Conservation (phyloP, 2,329 filamentous ascomycete species). For the Aurifilum marmelostoma region DNA sequence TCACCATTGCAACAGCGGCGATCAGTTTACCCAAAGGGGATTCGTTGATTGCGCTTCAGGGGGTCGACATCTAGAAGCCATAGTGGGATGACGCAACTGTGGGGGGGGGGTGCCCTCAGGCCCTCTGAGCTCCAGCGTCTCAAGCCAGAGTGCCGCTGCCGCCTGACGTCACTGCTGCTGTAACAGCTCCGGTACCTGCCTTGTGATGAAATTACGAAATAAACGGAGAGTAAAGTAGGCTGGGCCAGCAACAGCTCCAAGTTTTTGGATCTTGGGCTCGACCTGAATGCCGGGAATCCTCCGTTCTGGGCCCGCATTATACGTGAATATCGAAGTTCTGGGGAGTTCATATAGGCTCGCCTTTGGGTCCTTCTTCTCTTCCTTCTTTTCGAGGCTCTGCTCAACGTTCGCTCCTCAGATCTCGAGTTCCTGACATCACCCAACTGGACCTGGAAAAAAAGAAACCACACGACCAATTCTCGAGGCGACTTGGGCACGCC, state of each 20-base stretch:
- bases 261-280: constrained; percentile 5
- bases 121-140: background rate
- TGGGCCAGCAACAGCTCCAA: constrained; percentile 1
- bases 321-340: too few species aligned
- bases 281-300: background rate
- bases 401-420: background rate
- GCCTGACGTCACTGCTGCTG: constrained; percentile 7
- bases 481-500: background rate
- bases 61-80: too few species aligned
- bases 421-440: background rate
- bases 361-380: background rate
- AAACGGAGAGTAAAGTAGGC: background rate
- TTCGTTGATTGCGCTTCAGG: background rate
- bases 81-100: constrained; percentile 15
- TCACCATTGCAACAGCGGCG: background rate
- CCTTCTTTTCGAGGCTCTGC: background rate
- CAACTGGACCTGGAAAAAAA: too few species aligned
- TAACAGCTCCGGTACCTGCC: background rate
- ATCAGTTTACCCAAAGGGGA: background rate
- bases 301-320: background rate
- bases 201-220: background rate
- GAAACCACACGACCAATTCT: background rate
- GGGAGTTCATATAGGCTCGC: background rate
- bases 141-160: background rate
- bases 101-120: background rate